A percentile compares a stretch with the other conserved stretches of the same genome.
Evolutionary conservation across 2,329 filamentous ascomycete species (phyloP).

Genomic region (Talaromyces marneffei): DNA sequence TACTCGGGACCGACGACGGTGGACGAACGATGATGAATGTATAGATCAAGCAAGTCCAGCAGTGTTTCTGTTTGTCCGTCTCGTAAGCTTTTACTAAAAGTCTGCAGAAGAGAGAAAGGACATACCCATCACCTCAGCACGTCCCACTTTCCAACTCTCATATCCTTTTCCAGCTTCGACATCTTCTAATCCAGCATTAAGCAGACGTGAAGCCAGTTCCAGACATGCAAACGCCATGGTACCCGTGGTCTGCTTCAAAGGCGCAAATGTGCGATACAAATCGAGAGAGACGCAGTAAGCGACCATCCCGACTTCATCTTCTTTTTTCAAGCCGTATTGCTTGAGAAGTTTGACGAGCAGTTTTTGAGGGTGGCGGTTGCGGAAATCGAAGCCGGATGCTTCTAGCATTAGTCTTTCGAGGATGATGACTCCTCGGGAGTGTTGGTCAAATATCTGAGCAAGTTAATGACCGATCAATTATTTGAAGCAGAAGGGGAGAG

Average conservation of each 20-base stretch:
- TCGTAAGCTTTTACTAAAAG: not conserved
- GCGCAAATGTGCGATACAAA: slow-evolving; percentile 86
- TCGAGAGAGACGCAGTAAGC: slow-evolving; percentile 83
- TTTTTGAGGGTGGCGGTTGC: slow-evolving; percentile 80
- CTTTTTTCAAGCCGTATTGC: slow-evolving; percentile 49
- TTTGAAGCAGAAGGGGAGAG: not conserved
- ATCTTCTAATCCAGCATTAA: slow-evolving; percentile 49
- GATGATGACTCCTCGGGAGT: slow-evolving; percentile 75
- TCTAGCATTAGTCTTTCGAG: slow-evolving; percentile 91
- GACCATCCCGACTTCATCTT: slow-evolving; percentile 53
- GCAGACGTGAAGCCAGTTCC: slow-evolving; percentile 70
- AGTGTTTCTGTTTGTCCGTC: slow-evolving; percentile 60
- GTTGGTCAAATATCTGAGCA: slow-evolving; percentile 67
- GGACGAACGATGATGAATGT: slow-evolving; percentile 71
- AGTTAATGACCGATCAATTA: not conserved
- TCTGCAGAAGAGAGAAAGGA: not conserved
- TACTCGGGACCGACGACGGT: slow-evolving; percentile 70
- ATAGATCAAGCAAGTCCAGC: slow-evolving; percentile 85
- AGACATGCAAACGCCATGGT: slow-evolving; percentile 77
- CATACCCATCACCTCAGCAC: slow-evolving; percentile 45
- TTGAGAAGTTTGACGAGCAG: slow-evolving; percentile 73
- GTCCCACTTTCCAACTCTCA: slow-evolving; percentile 44
- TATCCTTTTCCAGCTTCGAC: slow-evolving; percentile 47
- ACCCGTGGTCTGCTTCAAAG: slow-evolving; percentile 81
- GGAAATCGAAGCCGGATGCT: slow-evolving; percentile 87